These are phyloP conservation scores for Diaporthe citrichinensis DNA, from an alignment of 2,329 filamentous ascomycete genomes.

Conservation along the genomic window DNA sequence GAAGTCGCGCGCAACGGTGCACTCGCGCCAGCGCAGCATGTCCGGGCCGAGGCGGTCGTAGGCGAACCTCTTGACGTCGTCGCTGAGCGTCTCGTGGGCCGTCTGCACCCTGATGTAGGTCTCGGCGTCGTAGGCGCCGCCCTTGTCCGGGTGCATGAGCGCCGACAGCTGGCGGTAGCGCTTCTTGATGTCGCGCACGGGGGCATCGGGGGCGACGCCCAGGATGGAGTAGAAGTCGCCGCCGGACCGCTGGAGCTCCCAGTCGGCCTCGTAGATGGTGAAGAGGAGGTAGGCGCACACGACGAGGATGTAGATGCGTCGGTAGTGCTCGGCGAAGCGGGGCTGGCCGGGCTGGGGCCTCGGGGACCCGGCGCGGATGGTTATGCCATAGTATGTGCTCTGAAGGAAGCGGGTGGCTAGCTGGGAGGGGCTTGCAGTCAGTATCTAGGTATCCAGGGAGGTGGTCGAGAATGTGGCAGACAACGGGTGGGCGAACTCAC, in stretches of 20 bases:
- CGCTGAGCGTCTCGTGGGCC: conserved; percentile 85
- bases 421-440: conserved; percentile 58
- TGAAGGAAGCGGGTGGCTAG: conserved; percentile 85
- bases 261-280: conserved; percentile 93
- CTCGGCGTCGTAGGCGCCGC: conserved; percentile 50
- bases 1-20: conserved; percentile 80
- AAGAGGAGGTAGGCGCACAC: conserved; percentile 88
- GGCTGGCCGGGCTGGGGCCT: conserved; percentile 80
- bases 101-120: conserved; percentile 88
- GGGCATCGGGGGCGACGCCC: conserved; percentile 76
- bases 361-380: conserved; percentile 89
- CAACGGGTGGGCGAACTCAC: conserved; percentile 53
- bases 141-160: conserved; percentile 88
- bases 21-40: conserved; percentile 75
- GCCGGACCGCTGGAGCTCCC: conserved; percentile 76
- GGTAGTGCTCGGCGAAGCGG: conserved; percentile 80
- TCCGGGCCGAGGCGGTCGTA: conserved; percentile 91
- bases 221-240: conserved; percentile 86
- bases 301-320: conserved; percentile 86
- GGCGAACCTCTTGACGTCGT: conserved; percentile 83
- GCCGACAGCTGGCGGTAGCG: conserved; percentile 84
- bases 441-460: not conserved
- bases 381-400: conserved; percentile 86
- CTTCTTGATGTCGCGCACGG: conserved; percentile 84
- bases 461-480: conserved; percentile 3